These are phyloP conservation scores for Phylloporus sp. DNA, from an alignment of 768 basidiomycete species.

Conservation along the genomic window DNA sequence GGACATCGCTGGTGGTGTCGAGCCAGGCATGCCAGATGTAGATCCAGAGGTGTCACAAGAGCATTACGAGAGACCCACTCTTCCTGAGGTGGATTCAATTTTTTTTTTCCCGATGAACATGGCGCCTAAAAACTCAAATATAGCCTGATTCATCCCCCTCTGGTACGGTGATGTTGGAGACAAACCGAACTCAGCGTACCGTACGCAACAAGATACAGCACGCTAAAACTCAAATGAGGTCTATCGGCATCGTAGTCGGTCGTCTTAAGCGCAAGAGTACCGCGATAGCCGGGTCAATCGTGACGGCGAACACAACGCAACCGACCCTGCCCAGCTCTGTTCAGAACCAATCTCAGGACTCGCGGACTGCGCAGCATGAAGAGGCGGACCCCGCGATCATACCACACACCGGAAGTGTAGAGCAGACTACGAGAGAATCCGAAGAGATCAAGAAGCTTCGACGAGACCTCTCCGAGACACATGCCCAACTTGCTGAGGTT, in stretches of 20 bases:
- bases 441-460: slow-evolving; percentile 6
- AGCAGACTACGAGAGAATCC: neutral
- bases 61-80: neutral
- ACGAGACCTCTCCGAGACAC: slow-evolving; percentile 2
- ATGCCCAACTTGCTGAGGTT: neutral
- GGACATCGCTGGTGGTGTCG: neutral
- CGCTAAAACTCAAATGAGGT: neutral
- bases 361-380: neutral
- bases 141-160: neutral
- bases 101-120: neutral
- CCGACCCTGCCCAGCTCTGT: neutral
- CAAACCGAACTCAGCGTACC: neutral
- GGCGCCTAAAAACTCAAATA: neutral
- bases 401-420: neutral
- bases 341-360: neutral
- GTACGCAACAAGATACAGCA: neutral
- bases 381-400: neutral
- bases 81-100: neutral
- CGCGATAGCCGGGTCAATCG: neutral
- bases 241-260: neutral
- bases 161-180: neutral
- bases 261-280: too few species aligned
- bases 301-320: neutral
- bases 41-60: neutral
- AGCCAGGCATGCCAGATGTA: neutral